Evolutionary conservation across 352 stramenopile genomes (phyloP).

Genomic region (Globisporangium recalcitrans): DNA sequence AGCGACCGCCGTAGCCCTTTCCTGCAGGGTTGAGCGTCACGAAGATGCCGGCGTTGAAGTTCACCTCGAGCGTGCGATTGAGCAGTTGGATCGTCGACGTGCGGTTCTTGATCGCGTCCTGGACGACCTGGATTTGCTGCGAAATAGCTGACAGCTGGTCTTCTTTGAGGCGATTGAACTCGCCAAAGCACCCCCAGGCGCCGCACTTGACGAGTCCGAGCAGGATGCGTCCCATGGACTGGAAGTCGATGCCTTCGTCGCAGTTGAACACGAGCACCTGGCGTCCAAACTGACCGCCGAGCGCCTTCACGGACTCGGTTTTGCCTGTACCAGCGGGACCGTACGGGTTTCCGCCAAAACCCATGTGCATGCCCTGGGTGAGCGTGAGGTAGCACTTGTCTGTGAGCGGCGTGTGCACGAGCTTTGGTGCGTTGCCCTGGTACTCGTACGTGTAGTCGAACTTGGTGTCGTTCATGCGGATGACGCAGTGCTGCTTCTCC

Average conservation of each 20-base stretch:
- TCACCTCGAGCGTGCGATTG: slow-evolving; percentile 80
- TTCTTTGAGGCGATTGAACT: slow-evolving; percentile 95
- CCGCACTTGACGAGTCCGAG: slow-evolving; percentile 93
- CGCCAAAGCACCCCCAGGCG: slow-evolving; percentile 95
- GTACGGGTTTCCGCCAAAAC: slow-evolving; percentile 92
- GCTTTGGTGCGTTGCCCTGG: slow-evolving; percentile 90
- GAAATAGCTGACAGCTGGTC: slow-evolving; percentile 93
- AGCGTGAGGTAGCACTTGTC: slow-evolving; percentile 95
- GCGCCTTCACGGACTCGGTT: slow-evolving; percentile 93
- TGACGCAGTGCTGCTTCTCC: slow-evolving; percentile 49
- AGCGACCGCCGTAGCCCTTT: slow-evolving; percentile 92
- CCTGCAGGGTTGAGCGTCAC: slow-evolving; percentile 93
- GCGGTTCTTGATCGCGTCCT: slow-evolving; percentile 90
- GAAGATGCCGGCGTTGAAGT: slow-evolving; percentile 94
- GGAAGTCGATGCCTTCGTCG: slow-evolving; percentile 93
- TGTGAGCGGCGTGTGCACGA: slow-evolving; percentile 93
- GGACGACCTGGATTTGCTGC: slow-evolving; percentile 94
- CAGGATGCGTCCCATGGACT: slow-evolving; percentile 94
- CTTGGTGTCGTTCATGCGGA: slow-evolving; percentile 73
- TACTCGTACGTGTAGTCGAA: slow-evolving; percentile 96
- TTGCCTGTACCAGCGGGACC: slow-evolving; percentile 93
- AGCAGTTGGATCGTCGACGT: slow-evolving; percentile 72
- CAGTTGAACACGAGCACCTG: slow-evolving; percentile 94
- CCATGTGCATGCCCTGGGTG: slow-evolving; percentile 91
- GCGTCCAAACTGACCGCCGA: slow-evolving; percentile 86